These are phyloP conservation scores for Mortierella alpina DNA, from an alignment of 192 early-diverging fungal genomes.

Conservation along the genomic window DNA sequence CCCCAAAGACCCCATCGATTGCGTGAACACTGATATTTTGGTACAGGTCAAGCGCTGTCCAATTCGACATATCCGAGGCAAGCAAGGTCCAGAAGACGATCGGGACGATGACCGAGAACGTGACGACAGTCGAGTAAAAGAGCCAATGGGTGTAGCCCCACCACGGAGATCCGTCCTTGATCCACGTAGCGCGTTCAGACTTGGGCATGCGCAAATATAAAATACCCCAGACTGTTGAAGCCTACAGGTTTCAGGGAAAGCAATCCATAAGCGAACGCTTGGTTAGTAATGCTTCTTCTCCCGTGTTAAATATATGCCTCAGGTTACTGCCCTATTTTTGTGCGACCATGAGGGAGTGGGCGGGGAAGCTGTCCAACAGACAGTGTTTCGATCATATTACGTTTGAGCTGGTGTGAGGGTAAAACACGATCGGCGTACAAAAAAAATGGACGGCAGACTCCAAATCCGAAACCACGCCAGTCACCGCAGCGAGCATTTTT, in stretches of 20 bases:
- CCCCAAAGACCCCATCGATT: constrained; percentile 39
- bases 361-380: too few relatives aligned
- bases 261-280: background rate
- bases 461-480: too few relatives aligned
- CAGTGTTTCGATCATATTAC: too few relatives aligned
- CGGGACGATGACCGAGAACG: constrained; percentile 42
- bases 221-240: constrained; percentile 18
- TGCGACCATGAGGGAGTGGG: too few relatives aligned
- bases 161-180: constrained; percentile 26
- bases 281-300: background rate
- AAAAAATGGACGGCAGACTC: background rate
- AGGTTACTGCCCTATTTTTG: too few relatives aligned
- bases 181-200: constrained; percentile 26
- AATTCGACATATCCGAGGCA: background rate
- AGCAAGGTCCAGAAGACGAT: constrained; percentile 53
- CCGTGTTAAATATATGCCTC: too few relatives aligned
- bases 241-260: constrained; percentile 1
- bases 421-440: background rate
- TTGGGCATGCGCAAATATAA: constrained; percentile 25
- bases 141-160: constrained; percentile 48
- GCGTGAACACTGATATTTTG: constrained; percentile 45
- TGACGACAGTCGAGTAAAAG: constrained; percentile 41
- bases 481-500: too few relatives aligned
- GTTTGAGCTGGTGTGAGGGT: too few relatives aligned
- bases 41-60: constrained; percentile 16